Evolutionary conservation across 208 protist genomes (phyloP), one percentile per base, ranked within the genome.

Genomic region (Trypanosoma platydactyli): DNA sequence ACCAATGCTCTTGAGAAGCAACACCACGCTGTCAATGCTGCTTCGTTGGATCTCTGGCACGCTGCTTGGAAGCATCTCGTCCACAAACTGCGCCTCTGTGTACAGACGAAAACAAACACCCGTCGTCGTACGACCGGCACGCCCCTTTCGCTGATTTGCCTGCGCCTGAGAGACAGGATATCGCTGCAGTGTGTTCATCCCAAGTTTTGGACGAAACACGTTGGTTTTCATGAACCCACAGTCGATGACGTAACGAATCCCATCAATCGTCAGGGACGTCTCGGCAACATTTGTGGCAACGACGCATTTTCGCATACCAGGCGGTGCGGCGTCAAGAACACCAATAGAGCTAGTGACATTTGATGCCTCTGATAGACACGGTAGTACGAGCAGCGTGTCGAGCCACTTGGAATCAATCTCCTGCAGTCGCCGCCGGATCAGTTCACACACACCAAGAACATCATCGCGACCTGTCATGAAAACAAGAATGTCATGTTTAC

Each of bases 261-360:
- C 99, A 73, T 99, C 96, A 27, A 99, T 98, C 18, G 98, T 99
- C 0, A 99, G 79, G 16, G 97, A 99, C 5, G 99, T 99, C 77
- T 99, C 99, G 16, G 99, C 99, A 61, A 99, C 99, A 79, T 99
- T 99, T 22, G 99, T 99, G 4, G 99, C 93, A 0, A 99, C 96
- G 33, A 99, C 97, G 68, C 96, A 98, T 84, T 99, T 99, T n/a
- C 98, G 82, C 52, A 70, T 71, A 13, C 94, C 92, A 20, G 75
- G 45, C n/a, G 93, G 93, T 1, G 97, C 91, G 30, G 93, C 78
- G 49, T 99, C 96, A 62, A 99, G 98, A 67, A 99, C 98, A 5
- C 81, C 61, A 71, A 83, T 55, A 64, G 81, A 38, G 9, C 33
- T 80, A 98, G 97, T 82, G 79, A 72, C 69, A 88, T 87, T 57